These are phyloP conservation scores for Pilatotrama ljubarskyi DNA, from an alignment of 768 basidiomycete species.

Conservation along the genomic window DNA sequence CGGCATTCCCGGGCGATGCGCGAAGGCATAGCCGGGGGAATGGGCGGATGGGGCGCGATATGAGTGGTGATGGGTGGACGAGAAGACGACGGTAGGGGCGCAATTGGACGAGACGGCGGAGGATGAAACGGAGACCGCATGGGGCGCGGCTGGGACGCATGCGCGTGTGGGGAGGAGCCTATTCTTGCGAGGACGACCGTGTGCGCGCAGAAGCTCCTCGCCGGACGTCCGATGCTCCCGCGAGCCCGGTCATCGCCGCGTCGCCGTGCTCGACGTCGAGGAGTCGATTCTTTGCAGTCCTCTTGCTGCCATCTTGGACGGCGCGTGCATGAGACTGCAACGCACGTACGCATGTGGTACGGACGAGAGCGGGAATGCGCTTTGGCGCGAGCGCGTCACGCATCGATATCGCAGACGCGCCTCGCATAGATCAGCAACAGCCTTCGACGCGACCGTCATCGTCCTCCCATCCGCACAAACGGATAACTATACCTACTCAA, in stretches of 20 bases:
- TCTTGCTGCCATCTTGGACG: no score
- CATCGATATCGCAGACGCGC: neutral
- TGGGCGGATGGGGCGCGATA: no score
- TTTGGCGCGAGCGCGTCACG: neutral
- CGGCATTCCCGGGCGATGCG: no score
- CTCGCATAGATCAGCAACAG: neutral
- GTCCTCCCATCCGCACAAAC: neutral
- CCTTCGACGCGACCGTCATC: neutral
- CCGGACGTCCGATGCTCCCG: neutral
- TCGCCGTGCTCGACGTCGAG: neutral
- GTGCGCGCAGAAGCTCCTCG: neutral
- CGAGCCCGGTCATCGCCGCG: neutral
- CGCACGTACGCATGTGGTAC: no score
- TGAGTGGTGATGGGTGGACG: no score
- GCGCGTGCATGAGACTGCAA: no score
- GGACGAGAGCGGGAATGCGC: neutral
- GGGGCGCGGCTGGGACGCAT: neutral
- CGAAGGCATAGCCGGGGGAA: no score
- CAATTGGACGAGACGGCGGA: neutral
- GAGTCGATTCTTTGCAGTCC: no score
- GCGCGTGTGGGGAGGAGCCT: neutral
- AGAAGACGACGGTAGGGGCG: neutral
- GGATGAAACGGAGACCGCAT: neutral
- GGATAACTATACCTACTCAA: no score
- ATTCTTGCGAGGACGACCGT: slow-evolving; percentile 1